Base-by-base conservation (phyloP, 805 yeast genomes). In the Saturnispora mendoncae region DNA sequence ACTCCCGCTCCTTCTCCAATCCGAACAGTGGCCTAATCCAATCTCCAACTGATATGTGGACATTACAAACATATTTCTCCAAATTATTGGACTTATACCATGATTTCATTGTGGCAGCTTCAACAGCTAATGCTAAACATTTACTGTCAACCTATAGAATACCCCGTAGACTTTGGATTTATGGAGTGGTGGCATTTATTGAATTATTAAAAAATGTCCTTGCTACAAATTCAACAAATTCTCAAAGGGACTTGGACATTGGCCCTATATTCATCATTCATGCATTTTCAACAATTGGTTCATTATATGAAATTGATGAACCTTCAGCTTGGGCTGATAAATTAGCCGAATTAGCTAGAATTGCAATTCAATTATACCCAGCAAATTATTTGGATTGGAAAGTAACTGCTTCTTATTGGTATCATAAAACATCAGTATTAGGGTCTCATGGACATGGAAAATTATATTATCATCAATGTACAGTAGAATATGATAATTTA, bases 331-430 rank as follows among this genome's bases (percentile, higher is more conserved):
- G 95, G 95, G 71, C 78, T 23, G 95, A 85, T 58, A 81, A 86
- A 54, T 61, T 85, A 39, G 95, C 94, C 27, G 95, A 85, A 56
- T 64, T 85, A 48, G 80, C 90, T 27, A 65, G 94, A 54, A 84
- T 85, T 87, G 90, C 94, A 9, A 84, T 85, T 50, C 92, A 94
- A 0, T 64, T 84, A 33, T 84, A 83, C 52, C 80, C 87, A 6
- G 79, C 87, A 2, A 73, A 81, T 38, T 80, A 74, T 55, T 82
- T 84, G 48, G 94, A 85, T 58, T 85, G 95, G 95, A 82, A 84
- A 56, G 60, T 78, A 15, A 73, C 85, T 43, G 81, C 94, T 1
- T 87, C 83, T 57, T 76, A 77, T 56, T 85, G 95, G 95, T 85
- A 85, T 53, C 38, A 40, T 15, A 68, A 75, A 20, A 68, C 76